phyloP scores from a whole-genome alignment of 1,284 basidiomycete genomes.

The Pseudozyma hubeiensis region DNA sequence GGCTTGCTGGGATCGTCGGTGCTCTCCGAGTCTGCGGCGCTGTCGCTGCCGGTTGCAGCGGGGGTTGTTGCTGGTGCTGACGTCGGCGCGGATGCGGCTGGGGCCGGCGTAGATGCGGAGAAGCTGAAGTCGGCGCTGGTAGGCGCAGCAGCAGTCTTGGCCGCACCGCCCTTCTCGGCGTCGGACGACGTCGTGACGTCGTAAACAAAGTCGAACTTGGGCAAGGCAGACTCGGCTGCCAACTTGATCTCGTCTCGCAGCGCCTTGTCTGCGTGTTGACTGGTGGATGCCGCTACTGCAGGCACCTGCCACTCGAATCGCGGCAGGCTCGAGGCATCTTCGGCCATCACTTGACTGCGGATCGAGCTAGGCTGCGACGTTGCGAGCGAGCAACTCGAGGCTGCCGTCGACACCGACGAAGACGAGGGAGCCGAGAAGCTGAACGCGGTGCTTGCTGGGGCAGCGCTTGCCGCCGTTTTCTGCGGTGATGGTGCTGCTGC shows the following conservation, averaged over 20 bases:
- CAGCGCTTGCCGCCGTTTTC: conserved; percentile 9
- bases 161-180: background rate
- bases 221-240: conserved; percentile 32
- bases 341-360: conserved; percentile 24
- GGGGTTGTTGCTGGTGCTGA: conserved; percentile 1
- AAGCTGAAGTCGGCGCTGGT: conserved; percentile 27
- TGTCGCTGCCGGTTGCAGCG: background rate
- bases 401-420: background rate
- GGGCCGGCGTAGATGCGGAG: conserved; percentile 2
- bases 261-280: conserved; percentile 8
- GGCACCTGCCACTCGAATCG: conserved; percentile 29
- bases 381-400: background rate
- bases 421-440: conserved; percentile 23
- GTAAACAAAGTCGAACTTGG: conserved; percentile 41
- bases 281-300: background rate
- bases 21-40: background rate
- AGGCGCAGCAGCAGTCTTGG: background rate
- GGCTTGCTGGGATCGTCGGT: conserved; percentile 22
- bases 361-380: conserved; percentile 4
- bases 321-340: conserved; percentile 30
- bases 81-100: conserved; percentile 5
- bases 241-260: conserved; percentile 41
- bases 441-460: conserved; percentile 19
- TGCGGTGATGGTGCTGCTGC: conserved; percentile 9
- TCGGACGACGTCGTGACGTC: conserved; percentile 21